Evolutionary conservation across 805 yeast species (phyloP).

Genomic region (Candida tallmaniae): DNA sequence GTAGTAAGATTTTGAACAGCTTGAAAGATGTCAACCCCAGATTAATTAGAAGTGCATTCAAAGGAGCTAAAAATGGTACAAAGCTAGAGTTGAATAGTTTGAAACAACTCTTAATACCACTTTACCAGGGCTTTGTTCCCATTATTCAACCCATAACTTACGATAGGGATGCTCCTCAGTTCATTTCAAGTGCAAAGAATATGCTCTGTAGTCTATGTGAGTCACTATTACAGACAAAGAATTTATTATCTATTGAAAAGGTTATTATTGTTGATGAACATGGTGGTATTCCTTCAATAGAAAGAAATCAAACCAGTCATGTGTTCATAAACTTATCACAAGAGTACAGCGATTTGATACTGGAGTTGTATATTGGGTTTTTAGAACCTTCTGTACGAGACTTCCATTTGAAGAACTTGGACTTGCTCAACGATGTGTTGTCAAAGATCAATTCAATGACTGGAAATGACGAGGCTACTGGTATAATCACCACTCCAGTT

Average conservation of each 20-base stretch:
- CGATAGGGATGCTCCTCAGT: conserved; percentile 26
- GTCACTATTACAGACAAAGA: conserved; percentile 19
- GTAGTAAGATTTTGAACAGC: conserved; percentile 22
- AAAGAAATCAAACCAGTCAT: conserved; percentile 76
- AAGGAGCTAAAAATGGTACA: not conserved
- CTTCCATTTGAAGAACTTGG: conserved; percentile 61
- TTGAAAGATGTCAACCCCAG: conserved; percentile 21
- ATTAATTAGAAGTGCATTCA: conserved; percentile 20
- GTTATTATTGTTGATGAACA: conserved; percentile 69
- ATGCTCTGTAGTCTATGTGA: conserved; percentile 23
- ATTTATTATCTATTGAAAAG: conserved; percentile 66
- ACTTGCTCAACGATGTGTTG: conserved; percentile 58
- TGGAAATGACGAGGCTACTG: conserved; percentile 52
- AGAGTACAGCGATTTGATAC: conserved; percentile 62
- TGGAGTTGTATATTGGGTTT: conserved; percentile 61
- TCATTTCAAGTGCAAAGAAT: conserved; percentile 19
- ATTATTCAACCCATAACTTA: conserved; percentile 56
- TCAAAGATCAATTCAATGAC: conserved; percentile 41
- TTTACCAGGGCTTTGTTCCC: conserved; percentile 53
- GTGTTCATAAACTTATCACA: conserved; percentile 82
- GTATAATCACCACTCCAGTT: conserved; percentile 79
- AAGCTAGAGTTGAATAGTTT: conserved; percentile 17
- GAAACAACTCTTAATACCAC: conserved; percentile 33
- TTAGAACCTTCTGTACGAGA: conserved; percentile 41
- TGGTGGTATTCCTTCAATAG: conserved; percentile 91